phyloP scores from a whole-genome alignment of 202 grass and related monocot species.

The Carex arenaria region DNA sequence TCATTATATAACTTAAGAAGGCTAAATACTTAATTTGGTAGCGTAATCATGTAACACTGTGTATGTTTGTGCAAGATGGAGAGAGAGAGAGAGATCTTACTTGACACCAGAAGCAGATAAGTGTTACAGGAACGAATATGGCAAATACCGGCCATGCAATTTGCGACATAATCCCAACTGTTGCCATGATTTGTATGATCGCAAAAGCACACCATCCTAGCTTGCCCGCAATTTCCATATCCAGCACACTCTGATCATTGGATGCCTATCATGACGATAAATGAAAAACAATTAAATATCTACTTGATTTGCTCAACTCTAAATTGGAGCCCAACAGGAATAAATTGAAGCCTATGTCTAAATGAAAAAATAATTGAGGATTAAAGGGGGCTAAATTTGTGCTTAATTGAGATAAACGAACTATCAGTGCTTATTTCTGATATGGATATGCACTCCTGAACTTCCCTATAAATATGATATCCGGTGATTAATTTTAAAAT shows the following conservation, averaged over 20 bases:
- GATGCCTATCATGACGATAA: conserved; percentile 48
- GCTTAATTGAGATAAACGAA: neutral
- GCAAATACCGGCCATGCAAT: conserved; percentile 95
- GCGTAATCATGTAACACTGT: neutral
- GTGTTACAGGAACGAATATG: conserved; percentile 86
- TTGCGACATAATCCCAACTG: conserved; percentile 89
- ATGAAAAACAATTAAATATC: neutral
- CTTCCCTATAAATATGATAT: neutral
- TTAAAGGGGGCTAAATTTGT: neutral
- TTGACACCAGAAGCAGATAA: conserved; percentile 58
- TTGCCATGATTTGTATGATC: conserved; percentile 80
- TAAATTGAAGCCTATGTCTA: neutral
- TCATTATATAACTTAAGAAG: conserved; percentile 24
- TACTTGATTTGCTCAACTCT: neutral
- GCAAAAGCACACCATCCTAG: conserved; percentile 82
- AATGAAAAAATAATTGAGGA: neutral
- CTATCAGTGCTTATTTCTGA: neutral
- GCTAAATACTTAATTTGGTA: neutral
- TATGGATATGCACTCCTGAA: neutral
- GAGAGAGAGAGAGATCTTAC: conserved; percentile 39
- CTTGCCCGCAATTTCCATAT: conserved; percentile 69
- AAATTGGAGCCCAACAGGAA: neutral
- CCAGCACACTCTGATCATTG: conserved; percentile 88
- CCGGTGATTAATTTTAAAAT: neutral
- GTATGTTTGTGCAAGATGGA: neutral